phyloP scores from a whole-genome alignment of 441 rosid species.

The Kokia cookei region DNA sequence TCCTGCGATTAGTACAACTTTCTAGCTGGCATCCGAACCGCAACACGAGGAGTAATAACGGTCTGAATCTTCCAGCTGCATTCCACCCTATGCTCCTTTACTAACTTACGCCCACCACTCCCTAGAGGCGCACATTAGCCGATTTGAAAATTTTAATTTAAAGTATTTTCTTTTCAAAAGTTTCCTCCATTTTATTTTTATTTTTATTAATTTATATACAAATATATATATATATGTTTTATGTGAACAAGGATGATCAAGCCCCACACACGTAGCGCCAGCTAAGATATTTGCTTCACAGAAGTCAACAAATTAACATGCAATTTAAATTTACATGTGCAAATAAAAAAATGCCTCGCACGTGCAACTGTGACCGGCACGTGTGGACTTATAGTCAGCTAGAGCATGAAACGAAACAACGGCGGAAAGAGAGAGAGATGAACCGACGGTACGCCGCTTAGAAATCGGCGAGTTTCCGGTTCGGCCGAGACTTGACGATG shows the following conservation, averaged over 20 bases:
- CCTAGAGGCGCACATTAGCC: conserved; percentile 3
- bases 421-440: neutral
- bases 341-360: neutral
- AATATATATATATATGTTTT: neutral
- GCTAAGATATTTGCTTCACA: conserved; percentile 5
- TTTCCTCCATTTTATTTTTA: neutral
- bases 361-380: conserved; percentile 3
- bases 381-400: conserved; percentile 3
- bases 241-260: neutral
- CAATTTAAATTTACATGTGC: conserved; percentile 19
- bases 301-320: conserved; percentile 13
- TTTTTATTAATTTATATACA: neutral
- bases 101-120: neutral
- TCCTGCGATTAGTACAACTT: neutral
- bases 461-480: conserved; percentile 62
- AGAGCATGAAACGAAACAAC: neutral
- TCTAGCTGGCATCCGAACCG: conserved; percentile 26
- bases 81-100: conserved; percentile 17
- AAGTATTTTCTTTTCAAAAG: neutral
- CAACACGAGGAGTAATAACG: conserved; percentile 18
- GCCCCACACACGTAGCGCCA: neutral
- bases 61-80: conserved; percentile 38
- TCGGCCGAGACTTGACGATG: conserved; percentile 29
- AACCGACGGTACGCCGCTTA: conserved; percentile 20
- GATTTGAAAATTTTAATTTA: neutral